Evolutionary conservation across 164 flowering plant species (phyloP).

Genomic region (Echeveria elegans): DNA sequence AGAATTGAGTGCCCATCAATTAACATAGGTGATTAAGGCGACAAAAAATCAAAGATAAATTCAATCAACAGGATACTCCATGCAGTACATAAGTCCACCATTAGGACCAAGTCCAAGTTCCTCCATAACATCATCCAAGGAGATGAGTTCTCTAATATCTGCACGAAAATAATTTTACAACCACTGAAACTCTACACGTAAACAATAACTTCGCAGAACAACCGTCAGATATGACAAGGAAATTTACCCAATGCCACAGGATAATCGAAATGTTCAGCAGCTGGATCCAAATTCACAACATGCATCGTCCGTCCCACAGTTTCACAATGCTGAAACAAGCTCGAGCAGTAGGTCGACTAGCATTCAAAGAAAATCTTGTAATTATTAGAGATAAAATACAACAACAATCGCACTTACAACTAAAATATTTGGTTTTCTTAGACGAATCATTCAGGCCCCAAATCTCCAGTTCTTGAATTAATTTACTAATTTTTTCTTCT

Average conservation of each 20-base stretch:
- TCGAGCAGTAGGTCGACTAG: constrained; percentile 95
- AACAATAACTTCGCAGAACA: neutral
- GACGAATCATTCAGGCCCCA: neutral
- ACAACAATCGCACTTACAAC: too few species aligned
- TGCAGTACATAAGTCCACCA: constrained; percentile 95
- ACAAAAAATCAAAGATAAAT: neutral
- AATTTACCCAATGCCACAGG: constrained; percentile 82
- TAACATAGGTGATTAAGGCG: neutral
- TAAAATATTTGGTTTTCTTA: too few species aligned
- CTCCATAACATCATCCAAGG: constrained; percentile 98
- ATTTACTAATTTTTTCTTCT: neutral
- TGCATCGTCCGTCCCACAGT: constrained; percentile 54
- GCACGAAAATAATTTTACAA: constrained; percentile 18
- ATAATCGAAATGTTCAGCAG: constrained; percentile 93
- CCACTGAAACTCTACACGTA: neutral
- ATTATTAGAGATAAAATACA: too few species aligned
- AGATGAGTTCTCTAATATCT: constrained; percentile 91
- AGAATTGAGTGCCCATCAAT: neutral
- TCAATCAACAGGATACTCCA: constrained; percentile 83
- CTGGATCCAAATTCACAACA: constrained; percentile 91
- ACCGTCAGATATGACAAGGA: neutral
- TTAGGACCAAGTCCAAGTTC: constrained; percentile 88
- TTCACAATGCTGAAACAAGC: constrained; percentile 71
- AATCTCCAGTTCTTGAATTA: neutral
- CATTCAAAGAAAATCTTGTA: neutral